Percentiles rank a stretch among this genome's conserved stretches.
These are phyloP conservation scores for Trifolium subterraneum DNA, from an alignment of 306 rosid species.

Conservation along the genomic window DNA sequence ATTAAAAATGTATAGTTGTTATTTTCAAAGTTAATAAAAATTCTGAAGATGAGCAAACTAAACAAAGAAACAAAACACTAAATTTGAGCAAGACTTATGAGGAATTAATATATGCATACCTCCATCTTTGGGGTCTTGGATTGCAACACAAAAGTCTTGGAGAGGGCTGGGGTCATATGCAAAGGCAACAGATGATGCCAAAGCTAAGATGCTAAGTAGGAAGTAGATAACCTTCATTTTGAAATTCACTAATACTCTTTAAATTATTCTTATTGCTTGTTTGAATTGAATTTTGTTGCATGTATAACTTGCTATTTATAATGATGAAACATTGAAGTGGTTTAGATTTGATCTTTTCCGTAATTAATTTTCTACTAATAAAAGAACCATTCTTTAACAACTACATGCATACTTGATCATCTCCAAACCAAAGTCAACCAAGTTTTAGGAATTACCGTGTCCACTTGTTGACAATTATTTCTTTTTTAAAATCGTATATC, in stretches of 20 bases:
- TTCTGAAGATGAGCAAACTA: background rate
- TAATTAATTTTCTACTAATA: background rate
- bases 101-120: background rate
- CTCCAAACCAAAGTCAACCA: too few species aligned
- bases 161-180: background rate
- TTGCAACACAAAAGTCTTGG: slow-evolving; percentile 1
- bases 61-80: background rate
- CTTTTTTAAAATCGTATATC: too few species aligned
- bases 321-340: background rate
- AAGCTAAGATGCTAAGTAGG: background rate
- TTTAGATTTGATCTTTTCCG: background rate
- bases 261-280: background rate
- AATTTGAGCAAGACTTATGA: background rate
- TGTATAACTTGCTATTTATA: background rate
- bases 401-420: too few species aligned
- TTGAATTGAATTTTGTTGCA: background rate
- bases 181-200: background rate
- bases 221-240: background rate
- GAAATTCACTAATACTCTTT: background rate
- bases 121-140: background rate
- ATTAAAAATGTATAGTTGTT: too few species aligned
- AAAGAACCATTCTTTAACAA: background rate
- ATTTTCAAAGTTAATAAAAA: background rate
- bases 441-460: too few species aligned
- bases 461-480: too few species aligned